Evolutionary conservation across 2,329 filamentous ascomycete species (phyloP).

Genomic region (Ophiobolus disseminans): DNA sequence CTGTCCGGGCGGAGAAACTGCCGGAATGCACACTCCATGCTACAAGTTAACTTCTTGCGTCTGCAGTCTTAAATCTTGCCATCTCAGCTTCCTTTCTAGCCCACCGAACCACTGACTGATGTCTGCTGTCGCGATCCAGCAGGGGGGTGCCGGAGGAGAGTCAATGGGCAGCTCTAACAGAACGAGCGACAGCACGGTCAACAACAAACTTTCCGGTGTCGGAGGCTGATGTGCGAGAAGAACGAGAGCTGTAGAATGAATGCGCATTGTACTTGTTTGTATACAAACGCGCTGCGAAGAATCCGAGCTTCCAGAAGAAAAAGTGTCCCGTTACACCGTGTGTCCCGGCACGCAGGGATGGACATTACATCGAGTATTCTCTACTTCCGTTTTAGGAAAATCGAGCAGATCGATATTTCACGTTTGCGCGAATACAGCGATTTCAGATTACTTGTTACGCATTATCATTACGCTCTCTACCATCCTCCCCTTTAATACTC

Average conservation of each 20-base stretch:
- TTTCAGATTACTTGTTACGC: too few species aligned
- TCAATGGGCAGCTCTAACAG: conserved; percentile 5
- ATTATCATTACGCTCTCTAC: too few species aligned
- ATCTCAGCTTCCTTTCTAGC: conserved; percentile 10
- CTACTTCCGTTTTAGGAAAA: too few species aligned
- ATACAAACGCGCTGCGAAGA: background rate
- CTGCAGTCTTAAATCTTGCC: conserved; percentile 11
- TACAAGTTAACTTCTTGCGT: conserved; percentile 7
- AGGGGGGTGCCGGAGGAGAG: conserved; percentile 13
- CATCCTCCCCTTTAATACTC: too few species aligned
- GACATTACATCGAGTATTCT: too few species aligned
- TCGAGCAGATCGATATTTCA: too few species aligned
- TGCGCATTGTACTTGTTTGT: background rate
- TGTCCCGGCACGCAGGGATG: conserved; percentile 1
- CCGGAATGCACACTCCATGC: conserved; percentile 9
- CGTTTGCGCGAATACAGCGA: too few species aligned
- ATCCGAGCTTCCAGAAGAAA: background rate
- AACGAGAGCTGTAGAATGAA: background rate
- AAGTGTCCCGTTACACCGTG: background rate
- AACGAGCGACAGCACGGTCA: conserved; percentile 7
- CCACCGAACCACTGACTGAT: conserved; percentile 2
- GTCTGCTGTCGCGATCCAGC: conserved; percentile 8
- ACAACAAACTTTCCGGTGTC: background rate
- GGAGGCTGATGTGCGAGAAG: background rate
- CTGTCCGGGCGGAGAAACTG: conserved; percentile 11